phyloP scores from a whole-genome alignment of 306 rosid species.

The Vigna unguiculata region DNA sequence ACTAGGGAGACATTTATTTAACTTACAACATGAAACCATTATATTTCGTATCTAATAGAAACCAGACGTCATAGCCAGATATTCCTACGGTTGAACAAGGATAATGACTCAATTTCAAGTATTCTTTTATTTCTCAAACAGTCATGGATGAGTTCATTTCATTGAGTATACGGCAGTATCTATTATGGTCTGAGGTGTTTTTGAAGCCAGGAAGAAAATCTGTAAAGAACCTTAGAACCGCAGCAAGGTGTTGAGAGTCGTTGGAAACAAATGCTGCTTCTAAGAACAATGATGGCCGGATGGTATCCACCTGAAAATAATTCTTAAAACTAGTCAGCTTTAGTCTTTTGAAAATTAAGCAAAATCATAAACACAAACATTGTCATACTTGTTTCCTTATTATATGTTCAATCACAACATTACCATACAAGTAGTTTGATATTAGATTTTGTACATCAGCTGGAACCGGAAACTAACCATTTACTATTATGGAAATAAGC shows the following conservation, averaged over 20 bases:
- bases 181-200: slow-evolving; percentile 70
- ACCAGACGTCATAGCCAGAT: slow-evolving; percentile 7
- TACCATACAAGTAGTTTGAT: slow-evolving; percentile 24
- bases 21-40: slow-evolving; percentile 42
- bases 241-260: slow-evolving; percentile 79
- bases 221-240: slow-evolving; percentile 83
- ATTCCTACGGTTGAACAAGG: slow-evolving; percentile 16
- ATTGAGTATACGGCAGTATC: slow-evolving; percentile 72
- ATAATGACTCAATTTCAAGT: slow-evolving; percentile 28
- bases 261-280: slow-evolving; percentile 77
- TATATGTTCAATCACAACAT: not conserved
- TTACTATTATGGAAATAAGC: not conserved
- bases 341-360: slow-evolving; percentile 9
- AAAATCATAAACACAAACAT: slow-evolving; percentile 19
- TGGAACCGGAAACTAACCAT: not conserved
- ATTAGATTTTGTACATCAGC: not conserved
- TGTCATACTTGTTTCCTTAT: not conserved
- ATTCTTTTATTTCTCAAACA: slow-evolving; percentile 51
- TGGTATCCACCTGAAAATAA: slow-evolving; percentile 74
- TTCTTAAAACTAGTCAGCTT: slow-evolving; percentile 34
- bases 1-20: slow-evolving; percentile 34
- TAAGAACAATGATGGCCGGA: slow-evolving; percentile 88
- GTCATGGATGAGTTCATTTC: slow-evolving; percentile 73
- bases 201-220: slow-evolving; percentile 84
- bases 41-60: slow-evolving; percentile 5